These are phyloP conservation scores for Diaporthe sp. DNA, from an alignment of 2,329 filamentous ascomycete genomes.

Conservation along the genomic window DNA sequence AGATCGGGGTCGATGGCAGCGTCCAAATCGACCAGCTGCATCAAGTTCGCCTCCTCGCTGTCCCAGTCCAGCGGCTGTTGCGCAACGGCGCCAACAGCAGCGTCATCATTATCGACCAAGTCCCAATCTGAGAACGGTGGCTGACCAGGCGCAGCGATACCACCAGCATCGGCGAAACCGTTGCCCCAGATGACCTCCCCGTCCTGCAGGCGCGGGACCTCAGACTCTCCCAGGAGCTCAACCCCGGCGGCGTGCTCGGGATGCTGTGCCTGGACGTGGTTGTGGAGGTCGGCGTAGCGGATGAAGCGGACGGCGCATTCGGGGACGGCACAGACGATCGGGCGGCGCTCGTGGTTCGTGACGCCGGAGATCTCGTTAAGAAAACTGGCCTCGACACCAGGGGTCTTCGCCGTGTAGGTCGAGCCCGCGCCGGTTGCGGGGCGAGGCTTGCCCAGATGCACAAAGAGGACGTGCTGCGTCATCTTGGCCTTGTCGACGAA, in stretches of 20 bases:
- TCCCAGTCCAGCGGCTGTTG: slow-evolving; percentile 37
- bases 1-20: slow-evolving; percentile 34
- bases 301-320: slow-evolving; percentile 62
- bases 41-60: slow-evolving; percentile 45
- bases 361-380: slow-evolving; percentile 60
- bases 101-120: slow-evolving; percentile 30
- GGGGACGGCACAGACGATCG: slow-evolving; percentile 55
- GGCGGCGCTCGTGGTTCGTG: slow-evolving; percentile 54
- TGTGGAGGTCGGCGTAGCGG: slow-evolving; percentile 63
- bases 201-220: slow-evolving; percentile 36
- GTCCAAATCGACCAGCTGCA: slow-evolving; percentile 43
- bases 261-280: slow-evolving; percentile 55
- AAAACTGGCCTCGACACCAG: slow-evolving; percentile 44
- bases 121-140: slow-evolving; percentile 34
- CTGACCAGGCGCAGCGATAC: neutral
- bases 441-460: slow-evolving; percentile 76
- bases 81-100: neutral
- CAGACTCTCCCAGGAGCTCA: slow-evolving; percentile 1
- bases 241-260: slow-evolving; percentile 36
- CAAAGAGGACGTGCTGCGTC: slow-evolving; percentile 86
- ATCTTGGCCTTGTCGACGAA: slow-evolving; percentile 84
- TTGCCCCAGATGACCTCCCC: slow-evolving; percentile 6
- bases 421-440: slow-evolving; percentile 45
- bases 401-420: neutral
- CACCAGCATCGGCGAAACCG: neutral